A percentile compares a stretch with the other conserved stretches of the same genome.
Conservation (phyloP, 345 rosid genomes). For the Fremontodendron californicum region DNA sequence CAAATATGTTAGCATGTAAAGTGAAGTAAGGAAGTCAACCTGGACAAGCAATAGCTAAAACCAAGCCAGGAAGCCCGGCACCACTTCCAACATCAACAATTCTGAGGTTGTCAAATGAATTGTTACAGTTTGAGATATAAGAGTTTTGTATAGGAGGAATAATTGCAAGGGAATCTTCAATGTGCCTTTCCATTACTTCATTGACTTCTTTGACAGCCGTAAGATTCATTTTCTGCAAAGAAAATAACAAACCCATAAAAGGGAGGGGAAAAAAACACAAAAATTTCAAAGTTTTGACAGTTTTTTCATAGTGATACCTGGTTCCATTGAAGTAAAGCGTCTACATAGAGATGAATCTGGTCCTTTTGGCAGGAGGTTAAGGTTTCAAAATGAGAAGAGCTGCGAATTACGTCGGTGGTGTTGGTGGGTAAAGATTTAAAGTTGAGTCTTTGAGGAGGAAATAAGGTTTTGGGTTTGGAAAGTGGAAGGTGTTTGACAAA, state of each 20-base stretch:
- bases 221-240: conserved; percentile 73
- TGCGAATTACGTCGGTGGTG: conserved; percentile 14
- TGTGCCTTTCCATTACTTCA: conserved; percentile 77
- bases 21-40: conserved; percentile 27
- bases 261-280: not conserved
- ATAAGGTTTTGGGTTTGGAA: conserved; percentile 20
- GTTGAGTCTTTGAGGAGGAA: conserved; percentile 3
- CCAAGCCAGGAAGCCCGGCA: conserved; percentile 84
- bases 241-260: not conserved
- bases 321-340: conserved; percentile 78
- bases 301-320: conserved; percentile 36
- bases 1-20: not conserved
- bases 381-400: conserved; percentile 38
- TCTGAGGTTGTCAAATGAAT: conserved; percentile 34
- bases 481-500: conserved; percentile 64
- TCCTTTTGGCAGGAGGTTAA: conserved; percentile 49
- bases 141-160: conserved; percentile 51
- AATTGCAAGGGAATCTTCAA: conserved; percentile 83
- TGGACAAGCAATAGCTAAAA: conserved; percentile 79
- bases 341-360: conserved; percentile 65
- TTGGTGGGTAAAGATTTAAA: conserved; percentile 14
- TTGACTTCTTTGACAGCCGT: conserved; percentile 66
- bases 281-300: not conserved
- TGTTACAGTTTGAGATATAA: conserved; percentile 36
- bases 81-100: conserved; percentile 89